Percentiles rank a stretch among this genome's conserved stretches.
These are phyloP conservation scores for Exophiala sideris DNA, from an alignment of 2,329 filamentous ascomycete species.

Conservation along the genomic window DNA sequence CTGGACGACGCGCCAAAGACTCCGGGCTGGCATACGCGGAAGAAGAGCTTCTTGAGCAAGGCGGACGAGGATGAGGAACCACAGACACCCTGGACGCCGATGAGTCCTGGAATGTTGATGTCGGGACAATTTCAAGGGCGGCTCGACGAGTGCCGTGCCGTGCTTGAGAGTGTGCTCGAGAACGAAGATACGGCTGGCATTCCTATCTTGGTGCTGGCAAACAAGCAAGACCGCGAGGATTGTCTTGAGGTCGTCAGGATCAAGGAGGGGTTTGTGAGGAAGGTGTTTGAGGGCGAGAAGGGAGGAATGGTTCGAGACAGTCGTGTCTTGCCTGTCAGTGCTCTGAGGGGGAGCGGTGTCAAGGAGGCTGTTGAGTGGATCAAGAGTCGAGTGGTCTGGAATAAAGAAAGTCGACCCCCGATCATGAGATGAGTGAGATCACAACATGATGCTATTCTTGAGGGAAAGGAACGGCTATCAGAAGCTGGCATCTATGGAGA, in stretches of 20 bases:
- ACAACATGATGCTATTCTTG: not conserved
- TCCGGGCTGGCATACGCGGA: conserved; percentile 25
- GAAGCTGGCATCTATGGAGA: not conserved
- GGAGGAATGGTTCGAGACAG: conserved; percentile 82
- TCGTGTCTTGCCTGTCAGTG: conserved; percentile 84
- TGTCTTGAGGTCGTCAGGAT: conserved; percentile 96
- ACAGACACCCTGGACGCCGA: conserved; percentile 37
- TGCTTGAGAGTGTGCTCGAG: conserved; percentile 85
- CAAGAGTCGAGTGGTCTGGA: conserved; percentile 87
- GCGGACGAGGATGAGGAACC: conserved; percentile 27
- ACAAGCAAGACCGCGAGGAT: conserved; percentile 97
- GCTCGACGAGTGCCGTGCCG: conserved; percentile 81
- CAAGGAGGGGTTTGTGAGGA: conserved; percentile 92
- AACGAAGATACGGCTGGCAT: conserved; percentile 87
- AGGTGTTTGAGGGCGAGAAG: conserved; percentile 92
- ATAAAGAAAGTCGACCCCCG: conserved; percentile 86
- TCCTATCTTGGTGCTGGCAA: conserved; percentile 85
- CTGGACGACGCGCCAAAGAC: conserved; percentile 45
- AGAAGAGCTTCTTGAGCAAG: conserved; percentile 29
- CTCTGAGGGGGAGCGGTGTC: conserved; percentile 77
- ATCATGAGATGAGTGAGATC: conserved; percentile 73
- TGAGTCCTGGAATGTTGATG: conserved; percentile 29
- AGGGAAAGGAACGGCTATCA: not conserved
- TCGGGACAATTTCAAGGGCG: conserved; percentile 45
- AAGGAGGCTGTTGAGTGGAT: conserved; percentile 97